Percentiles rank a stretch among this genome's conserved stretches.
These are phyloP conservation scores for Odontarrhena argentea DNA, from an alignment of 345 rosid species.

Conservation along the genomic window DNA sequence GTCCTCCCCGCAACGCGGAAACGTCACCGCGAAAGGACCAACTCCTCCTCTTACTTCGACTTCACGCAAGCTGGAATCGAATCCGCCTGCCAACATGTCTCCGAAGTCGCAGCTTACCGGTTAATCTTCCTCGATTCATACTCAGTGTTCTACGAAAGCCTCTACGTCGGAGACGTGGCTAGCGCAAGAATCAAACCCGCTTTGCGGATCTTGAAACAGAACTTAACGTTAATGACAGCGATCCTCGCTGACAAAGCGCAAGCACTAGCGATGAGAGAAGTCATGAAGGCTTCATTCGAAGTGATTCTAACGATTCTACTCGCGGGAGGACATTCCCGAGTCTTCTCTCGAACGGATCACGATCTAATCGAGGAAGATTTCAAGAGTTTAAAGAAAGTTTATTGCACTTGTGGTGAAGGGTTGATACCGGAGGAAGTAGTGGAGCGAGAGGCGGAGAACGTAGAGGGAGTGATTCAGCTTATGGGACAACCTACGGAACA, in stretches of 20 bases:
- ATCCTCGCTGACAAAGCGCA: conserved; percentile 70
- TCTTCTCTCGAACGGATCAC: conserved; percentile 58
- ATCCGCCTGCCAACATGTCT: conserved; percentile 73
- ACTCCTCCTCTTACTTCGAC: conserved; percentile 61
- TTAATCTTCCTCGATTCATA: conserved; percentile 73
- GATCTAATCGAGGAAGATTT: conserved; percentile 66
- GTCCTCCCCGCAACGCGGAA: conserved; percentile 47
- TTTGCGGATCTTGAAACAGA: conserved; percentile 64
- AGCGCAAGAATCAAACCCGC: conserved; percentile 64
- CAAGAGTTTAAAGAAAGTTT: conserved; percentile 60
- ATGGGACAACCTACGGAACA: conserved; percentile 74
- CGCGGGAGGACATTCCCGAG: conserved; percentile 64
- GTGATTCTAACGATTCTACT: conserved; percentile 68
- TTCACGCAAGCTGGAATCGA: conserved; percentile 52
- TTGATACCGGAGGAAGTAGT: conserved; percentile 61
- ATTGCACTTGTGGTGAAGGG: conserved; percentile 76
- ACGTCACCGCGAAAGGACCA: conserved; percentile 41
- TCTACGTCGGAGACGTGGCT: conserved; percentile 62
- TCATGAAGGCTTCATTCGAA: conserved; percentile 81
- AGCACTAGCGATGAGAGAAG: conserved; percentile 67
- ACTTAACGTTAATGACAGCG: conserved; percentile 63
- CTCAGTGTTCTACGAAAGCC: conserved; percentile 66
- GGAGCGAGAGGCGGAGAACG: conserved; percentile 63
- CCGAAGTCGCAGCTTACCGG: conserved; percentile 90
- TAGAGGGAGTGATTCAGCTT: conserved; percentile 66